phyloP scores from a whole-genome alignment of 140 eudicot genomes.

The Artemisia princeps region DNA sequence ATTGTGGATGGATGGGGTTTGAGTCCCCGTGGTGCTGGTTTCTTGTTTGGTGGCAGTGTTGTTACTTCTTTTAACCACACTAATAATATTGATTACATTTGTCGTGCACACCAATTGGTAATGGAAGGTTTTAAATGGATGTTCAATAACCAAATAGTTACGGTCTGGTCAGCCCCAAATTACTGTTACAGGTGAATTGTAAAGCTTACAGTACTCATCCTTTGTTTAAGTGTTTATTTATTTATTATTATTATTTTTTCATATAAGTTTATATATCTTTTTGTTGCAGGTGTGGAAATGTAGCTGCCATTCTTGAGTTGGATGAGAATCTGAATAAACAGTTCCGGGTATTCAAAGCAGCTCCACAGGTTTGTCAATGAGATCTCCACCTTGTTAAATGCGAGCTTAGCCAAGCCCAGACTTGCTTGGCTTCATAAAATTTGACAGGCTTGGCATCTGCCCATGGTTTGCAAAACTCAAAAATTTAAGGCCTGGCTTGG shows the following conservation, averaged over 20 bases:
- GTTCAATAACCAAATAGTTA: conserved; percentile 90
- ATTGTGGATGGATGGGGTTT: conserved; percentile 96
- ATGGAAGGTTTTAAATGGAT: conserved; percentile 99
- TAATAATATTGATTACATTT: conserved; percentile 82
- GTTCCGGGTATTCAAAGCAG: conserved; percentile 94
- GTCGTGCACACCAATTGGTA: conserved; percentile 94
- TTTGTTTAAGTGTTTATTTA: too few species aligned
- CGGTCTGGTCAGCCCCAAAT: conserved; percentile 99
- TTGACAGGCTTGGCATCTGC: background rate
- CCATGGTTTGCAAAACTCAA: background rate
- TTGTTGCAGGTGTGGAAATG: conserved; percentile 84
- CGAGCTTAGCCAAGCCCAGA: background rate
- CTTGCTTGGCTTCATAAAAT: too few species aligned
- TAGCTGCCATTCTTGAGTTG: conserved; percentile 94
- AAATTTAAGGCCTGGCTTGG: background rate
- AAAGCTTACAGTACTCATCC: background rate
- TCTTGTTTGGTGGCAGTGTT: conserved; percentile 86
- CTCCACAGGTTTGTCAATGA: conserved; percentile 74
- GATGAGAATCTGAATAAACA: conserved; percentile 79
- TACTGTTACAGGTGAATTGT: conserved; percentile 79
- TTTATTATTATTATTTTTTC: too few species aligned
- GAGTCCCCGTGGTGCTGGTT: conserved; percentile 99
- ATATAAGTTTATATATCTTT: background rate
- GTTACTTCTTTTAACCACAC: conserved; percentile 72
- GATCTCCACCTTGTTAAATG: conserved; percentile 10